A percentile compares a stretch with the other conserved stretches of the same genome.
Evolutionary conservation across 2,329 filamentous ascomycete genomes (phyloP).

Genomic region (Falciphora oryzae): DNA sequence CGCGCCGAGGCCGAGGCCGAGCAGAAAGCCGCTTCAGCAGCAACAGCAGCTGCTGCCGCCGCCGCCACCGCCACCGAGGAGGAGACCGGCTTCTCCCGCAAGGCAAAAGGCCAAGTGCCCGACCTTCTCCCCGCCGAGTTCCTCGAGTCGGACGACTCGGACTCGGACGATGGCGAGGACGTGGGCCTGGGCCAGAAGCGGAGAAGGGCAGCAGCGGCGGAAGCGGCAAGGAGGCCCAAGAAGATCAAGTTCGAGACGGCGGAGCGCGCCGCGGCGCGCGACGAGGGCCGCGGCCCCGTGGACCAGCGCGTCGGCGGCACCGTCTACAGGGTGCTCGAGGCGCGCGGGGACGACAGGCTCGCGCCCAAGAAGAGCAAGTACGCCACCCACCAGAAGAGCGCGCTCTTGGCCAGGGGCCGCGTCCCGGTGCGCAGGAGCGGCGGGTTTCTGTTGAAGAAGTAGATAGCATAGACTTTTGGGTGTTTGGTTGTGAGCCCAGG

Average conservation of each 20-base stretch:
- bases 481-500: not conserved
- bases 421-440: constrained; percentile 27
- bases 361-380: constrained; percentile 42
- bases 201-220: constrained; percentile 14
- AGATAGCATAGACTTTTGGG: not conserved
- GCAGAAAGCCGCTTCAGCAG: constrained; percentile 20
- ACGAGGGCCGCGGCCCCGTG: constrained; percentile 13
- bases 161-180: constrained; percentile 29
- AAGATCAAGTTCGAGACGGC: constrained; percentile 38
- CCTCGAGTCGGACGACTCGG: constrained; percentile 44
- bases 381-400: constrained; percentile 35
- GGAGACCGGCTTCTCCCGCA: constrained; percentile 20
- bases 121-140: constrained; percentile 47
- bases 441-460: constrained; percentile 39
- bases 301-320: constrained; percentile 49
- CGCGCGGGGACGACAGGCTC: constrained; percentile 38
- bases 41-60: not conserved
- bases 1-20: constrained; percentile 18
- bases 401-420: constrained; percentile 40
- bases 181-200: constrained; percentile 11
- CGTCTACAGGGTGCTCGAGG: constrained; percentile 44
- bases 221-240: constrained; percentile 27
- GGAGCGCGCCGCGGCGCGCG: constrained; percentile 23
- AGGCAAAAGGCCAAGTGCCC: constrained; percentile 25
- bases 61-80: constrained; percentile 18